These are phyloP conservation scores for Thermomucor indicae-seudaticae DNA, from an alignment of 371 early-diverging fungal species.

Conservation along the genomic window DNA sequence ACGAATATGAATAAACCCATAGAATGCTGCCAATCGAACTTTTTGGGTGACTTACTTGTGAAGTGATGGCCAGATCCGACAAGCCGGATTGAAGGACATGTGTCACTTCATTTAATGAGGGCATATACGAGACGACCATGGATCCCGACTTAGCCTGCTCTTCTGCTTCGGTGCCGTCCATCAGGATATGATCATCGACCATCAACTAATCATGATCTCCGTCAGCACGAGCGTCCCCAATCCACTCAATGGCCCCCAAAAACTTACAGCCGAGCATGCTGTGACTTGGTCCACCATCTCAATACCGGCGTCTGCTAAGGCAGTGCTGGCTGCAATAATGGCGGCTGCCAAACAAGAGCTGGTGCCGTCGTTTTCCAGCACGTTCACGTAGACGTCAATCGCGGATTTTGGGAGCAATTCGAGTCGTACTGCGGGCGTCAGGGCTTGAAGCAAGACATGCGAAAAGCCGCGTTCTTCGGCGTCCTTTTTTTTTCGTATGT, in stretches of 20 bases:
- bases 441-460: constrained; percentile 69
- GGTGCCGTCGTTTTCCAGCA: constrained; percentile 85
- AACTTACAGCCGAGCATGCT: constrained; percentile 69
- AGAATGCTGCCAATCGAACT: neutral
- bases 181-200: constrained; percentile 40
- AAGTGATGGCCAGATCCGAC: constrained; percentile 44
- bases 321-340: constrained; percentile 82
- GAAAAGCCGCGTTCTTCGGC: constrained; percentile 83
- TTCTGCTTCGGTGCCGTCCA: constrained; percentile 73
- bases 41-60: constrained; percentile 42
- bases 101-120: constrained; percentile 81
- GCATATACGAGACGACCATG: constrained; percentile 84
- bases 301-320: constrained; percentile 91
- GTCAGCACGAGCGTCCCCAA: too few species aligned
- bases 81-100: constrained; percentile 84
- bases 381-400: constrained; percentile 82
- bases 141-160: constrained; percentile 66
- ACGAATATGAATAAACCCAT: neutral
- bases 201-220: constrained; percentile 31
- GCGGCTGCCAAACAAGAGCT: constrained; percentile 79
- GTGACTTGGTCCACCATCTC: constrained; percentile 91
- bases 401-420: constrained; percentile 86
- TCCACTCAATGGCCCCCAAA: too few species aligned
- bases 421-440: constrained; percentile 85
- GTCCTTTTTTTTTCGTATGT: too few species aligned